Conservation (phyloP, 2,329 filamentous ascomycete genomes). For the Leptodontidium sp. region DNA sequence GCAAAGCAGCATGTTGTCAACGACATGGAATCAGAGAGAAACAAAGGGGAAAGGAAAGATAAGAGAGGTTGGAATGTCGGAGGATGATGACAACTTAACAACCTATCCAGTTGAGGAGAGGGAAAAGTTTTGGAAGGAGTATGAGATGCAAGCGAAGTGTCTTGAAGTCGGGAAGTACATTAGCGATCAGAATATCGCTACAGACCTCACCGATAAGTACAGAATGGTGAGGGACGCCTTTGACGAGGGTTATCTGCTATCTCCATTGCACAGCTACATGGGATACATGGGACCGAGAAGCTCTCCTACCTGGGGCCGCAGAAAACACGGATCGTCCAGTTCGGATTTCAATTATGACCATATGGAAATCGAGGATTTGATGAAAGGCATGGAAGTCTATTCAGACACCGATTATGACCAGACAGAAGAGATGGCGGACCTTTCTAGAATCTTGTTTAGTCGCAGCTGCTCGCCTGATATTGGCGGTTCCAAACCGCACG, state of each 20-base stretch:
- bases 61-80: neutral
- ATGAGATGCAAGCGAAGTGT: neutral
- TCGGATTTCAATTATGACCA: conserved; percentile 5
- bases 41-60: neutral
- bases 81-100: no score
- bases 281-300: neutral
- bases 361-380: conserved; percentile 22
- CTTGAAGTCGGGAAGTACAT: neutral
- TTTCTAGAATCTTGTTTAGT: neutral
- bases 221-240: neutral
- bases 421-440: conserved; percentile 2
- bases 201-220: neutral
- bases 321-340: neutral
- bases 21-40: no score
- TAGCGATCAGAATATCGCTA: neutral
- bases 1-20: no score
- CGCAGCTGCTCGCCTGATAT: neutral
- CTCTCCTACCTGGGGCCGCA: conserved; percentile 9
- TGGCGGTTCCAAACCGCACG: neutral
- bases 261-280: neutral
- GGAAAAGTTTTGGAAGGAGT: neutral
- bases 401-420: conserved; percentile 17
- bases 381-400: conserved; percentile 18
- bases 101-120: neutral
- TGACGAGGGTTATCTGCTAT: neutral